Conservation (phyloP, 345 rosid species). For the Mercurialis annua region DNA sequence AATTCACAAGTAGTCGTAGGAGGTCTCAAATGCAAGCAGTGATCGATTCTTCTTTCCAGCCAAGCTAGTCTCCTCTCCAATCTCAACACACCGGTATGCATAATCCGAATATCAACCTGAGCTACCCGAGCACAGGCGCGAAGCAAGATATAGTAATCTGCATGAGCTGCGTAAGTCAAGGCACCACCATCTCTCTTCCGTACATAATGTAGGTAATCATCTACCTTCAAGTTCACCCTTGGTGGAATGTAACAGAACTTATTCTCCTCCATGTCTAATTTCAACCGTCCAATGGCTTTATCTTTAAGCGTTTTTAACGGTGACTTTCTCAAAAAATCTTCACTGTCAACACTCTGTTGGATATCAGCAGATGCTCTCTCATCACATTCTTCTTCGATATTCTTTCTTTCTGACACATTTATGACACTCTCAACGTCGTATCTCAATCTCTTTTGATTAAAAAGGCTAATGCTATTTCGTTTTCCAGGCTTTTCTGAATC, state of each 20-base stretch:
- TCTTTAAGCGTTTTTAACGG: constrained; percentile 23
- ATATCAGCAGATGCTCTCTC: constrained; percentile 16
- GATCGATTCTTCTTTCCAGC: constrained; percentile 59
- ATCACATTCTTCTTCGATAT: constrained; percentile 15
- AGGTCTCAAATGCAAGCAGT: constrained; percentile 47
- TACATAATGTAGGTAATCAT: constrained; percentile 55
- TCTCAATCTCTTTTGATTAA: constrained; percentile 34
- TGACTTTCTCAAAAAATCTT: constrained; percentile 10
- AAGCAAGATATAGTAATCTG: constrained; percentile 76
- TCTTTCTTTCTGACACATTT: constrained; percentile 21
- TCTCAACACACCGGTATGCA: constrained; percentile 66
- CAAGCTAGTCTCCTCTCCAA: constrained; percentile 78
- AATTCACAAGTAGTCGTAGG: constrained; percentile 42
- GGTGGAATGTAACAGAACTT: constrained; percentile 71
- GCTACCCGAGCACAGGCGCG: constrained; percentile 59
- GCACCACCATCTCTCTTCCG: constrained; percentile 62
- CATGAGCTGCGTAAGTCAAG: constrained; percentile 56
- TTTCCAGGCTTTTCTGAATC: constrained; percentile 15
- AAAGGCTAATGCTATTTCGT: neutral
- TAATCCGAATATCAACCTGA: constrained; percentile 52
- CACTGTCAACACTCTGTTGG: constrained; percentile 9
- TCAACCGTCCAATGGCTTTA: constrained; percentile 42
- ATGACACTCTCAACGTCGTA: constrained; percentile 19
- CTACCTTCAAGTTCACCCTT: constrained; percentile 51
- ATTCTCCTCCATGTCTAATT: constrained; percentile 63